Evolutionary conservation across 2,329 filamentous ascomycete species (phyloP).

Genomic region (Aquanectria penicillioides): DNA sequence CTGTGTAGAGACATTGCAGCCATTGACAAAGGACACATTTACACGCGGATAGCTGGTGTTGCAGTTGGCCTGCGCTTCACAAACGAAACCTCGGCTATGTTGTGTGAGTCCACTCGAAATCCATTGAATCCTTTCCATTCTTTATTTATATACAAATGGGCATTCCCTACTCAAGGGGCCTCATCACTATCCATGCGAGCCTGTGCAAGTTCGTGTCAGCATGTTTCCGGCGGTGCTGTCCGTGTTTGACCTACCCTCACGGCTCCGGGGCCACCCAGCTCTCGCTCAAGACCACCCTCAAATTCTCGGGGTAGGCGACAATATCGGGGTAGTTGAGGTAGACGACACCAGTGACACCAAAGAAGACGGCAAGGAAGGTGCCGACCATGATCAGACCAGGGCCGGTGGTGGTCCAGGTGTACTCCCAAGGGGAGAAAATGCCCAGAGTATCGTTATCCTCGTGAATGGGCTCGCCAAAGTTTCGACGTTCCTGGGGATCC

Average conservation of each 20-base stretch:
- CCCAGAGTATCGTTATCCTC: conserved; percentile 96
- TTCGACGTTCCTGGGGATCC: conserved; percentile 96
- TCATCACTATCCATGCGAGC: conserved; percentile 66
- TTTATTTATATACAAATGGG: conserved; percentile 51
- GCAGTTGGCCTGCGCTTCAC: conserved; percentile 1
- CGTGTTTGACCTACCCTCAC: conserved; percentile 66
- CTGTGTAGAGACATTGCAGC: not conserved
- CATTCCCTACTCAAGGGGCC: conserved; percentile 54
- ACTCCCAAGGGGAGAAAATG: conserved; percentile 88
- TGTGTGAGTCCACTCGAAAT: conserved; percentile 17
- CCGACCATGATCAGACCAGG: conserved; percentile 77
- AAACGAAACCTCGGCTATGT: conserved; percentile 7
- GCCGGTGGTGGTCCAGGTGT: conserved; percentile 80
- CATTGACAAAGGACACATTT: not conserved
- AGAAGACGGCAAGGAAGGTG: conserved; percentile 70
- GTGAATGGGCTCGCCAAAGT: conserved; percentile 95
- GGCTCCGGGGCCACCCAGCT: conserved; percentile 77
- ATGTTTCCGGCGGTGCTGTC: not conserved
- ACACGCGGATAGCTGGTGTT: not conserved
- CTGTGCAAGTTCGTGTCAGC: conserved; percentile 46
- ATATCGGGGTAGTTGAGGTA: conserved; percentile 77
- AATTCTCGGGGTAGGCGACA: conserved; percentile 74
- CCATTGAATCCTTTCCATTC: conserved; percentile 34
- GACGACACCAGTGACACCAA: conserved; percentile 74
- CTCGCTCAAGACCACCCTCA: conserved; percentile 76